A percentile compares a stretch with the other conserved stretches of the same genome.
Evolutionary conservation across 306 rosid genomes (phyloP).

Genomic region (Sphenostylis stenocarpa): DNA sequence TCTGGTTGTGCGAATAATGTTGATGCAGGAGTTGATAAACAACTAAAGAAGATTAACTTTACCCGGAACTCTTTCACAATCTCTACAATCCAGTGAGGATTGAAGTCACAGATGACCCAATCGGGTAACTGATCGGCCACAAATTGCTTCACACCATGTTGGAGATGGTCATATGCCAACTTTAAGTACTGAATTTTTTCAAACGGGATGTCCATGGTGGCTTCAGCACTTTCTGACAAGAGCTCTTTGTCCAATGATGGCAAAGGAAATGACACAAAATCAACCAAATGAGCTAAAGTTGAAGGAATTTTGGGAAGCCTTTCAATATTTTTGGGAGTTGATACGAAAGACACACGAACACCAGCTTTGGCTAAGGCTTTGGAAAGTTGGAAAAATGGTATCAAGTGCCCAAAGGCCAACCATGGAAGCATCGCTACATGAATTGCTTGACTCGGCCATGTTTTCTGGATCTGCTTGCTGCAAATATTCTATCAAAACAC

Average conservation of each 20-base stretch:
- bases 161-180: conserved; percentile 20
- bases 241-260: conserved; percentile 10
- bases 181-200: conserved; percentile 11
- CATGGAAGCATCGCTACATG: conserved; percentile 39
- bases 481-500: no score
- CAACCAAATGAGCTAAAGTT: no score
- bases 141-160: background rate
- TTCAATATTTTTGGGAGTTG: no score
- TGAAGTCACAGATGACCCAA: conserved; percentile 34
- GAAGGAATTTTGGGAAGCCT: no score
- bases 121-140: no score
- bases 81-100: background rate
- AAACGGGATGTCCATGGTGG: conserved; percentile 28
- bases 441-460: conserved; percentile 24
- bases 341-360: no score
- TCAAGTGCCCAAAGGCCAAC: no score
- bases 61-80: conserved; percentile 19
- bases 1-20: conserved; percentile 3
- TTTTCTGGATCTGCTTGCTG: conserved; percentile 34
- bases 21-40: background rate
- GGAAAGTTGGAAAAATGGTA: no score
- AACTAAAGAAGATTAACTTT: background rate
- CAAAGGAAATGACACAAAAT: conserved; percentile 28
- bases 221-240: conserved; percentile 40
- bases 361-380: no score